phyloP scores from a whole-genome alignment of 495 filamentous ascomycete species.

The Penicillium goetzii region DNA sequence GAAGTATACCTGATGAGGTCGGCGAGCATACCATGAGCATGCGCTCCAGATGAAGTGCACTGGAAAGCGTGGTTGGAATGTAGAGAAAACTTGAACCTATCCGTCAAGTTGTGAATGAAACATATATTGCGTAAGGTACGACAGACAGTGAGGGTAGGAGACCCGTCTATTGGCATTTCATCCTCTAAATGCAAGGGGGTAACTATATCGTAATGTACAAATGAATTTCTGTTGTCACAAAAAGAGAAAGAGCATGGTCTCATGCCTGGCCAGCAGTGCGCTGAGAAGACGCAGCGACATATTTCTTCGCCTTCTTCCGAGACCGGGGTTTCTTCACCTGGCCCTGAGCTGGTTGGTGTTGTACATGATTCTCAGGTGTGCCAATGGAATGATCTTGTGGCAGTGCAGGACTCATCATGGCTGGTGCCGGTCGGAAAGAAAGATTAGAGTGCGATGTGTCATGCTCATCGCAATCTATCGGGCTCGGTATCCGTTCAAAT shows the following conservation, averaged over 20 bases:
- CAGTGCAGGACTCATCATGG: conserved; percentile 4
- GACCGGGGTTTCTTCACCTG: conserved; percentile 5
- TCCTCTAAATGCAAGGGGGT: not conserved
- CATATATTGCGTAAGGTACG: not conserved
- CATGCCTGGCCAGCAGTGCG: conserved; percentile 12
- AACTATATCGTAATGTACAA: conserved; percentile 28
- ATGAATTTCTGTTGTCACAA: conserved; percentile 6
- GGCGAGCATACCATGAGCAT: too few species aligned
- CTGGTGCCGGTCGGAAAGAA: conserved; percentile 7
- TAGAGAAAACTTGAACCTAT: too few species aligned
- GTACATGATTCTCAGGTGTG: not conserved
- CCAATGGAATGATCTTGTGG: not conserved
- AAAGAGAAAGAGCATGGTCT: not conserved
- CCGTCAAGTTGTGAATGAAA: too few species aligned
- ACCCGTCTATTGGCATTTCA: conserved; percentile 19
- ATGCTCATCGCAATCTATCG: conserved; percentile 10
- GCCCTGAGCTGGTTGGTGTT: not conserved
- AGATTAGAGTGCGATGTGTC: conserved; percentile 6
- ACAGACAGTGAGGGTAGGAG: not conserved
- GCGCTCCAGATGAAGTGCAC: too few species aligned
- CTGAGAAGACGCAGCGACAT: conserved; percentile 1
- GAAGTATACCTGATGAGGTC: not conserved
- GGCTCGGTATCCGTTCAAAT: conserved; percentile 22
- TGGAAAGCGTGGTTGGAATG: too few species aligned
- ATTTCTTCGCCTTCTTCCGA: conserved; percentile 1